Evolutionary conservation across 2,329 filamentous ascomycete genomes (phyloP).

Genomic region (Shiraia bambusicola): DNA sequence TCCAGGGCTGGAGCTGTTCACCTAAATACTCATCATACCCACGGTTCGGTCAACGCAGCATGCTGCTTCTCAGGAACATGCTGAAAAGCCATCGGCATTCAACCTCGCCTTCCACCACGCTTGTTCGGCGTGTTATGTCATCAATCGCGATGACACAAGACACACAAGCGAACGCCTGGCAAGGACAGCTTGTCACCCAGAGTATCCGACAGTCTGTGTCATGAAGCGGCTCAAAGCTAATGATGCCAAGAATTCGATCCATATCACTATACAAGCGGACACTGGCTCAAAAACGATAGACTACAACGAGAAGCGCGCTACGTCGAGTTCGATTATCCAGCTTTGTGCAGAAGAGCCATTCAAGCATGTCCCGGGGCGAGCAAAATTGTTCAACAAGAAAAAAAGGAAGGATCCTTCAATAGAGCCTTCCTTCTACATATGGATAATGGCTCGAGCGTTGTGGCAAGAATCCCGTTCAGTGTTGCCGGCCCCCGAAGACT

Average conservation of each 20-base stretch:
- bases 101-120: too few species aligned
- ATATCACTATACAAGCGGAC: conserved; percentile 17
- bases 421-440: conserved; percentile 45
- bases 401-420: conserved; percentile 48
- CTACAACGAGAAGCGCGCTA: conserved; percentile 37
- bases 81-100: too few species aligned
- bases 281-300: conserved; percentile 40
- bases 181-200: too few species aligned
- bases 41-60: too few species aligned
- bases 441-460: conserved; percentile 39
- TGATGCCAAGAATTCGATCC: conserved; percentile 7
- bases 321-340: conserved; percentile 43
- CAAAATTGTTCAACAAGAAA: conserved; percentile 37
- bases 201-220: too few species aligned
- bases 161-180: too few species aligned
- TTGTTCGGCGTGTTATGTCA: too few species aligned
- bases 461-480: conserved; percentile 44
- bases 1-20: too few species aligned
- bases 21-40: too few species aligned
- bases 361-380: conserved; percentile 37
- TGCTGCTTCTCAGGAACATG: too few species aligned
- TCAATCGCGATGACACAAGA: too few species aligned
- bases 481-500: conserved; percentile 41
- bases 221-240: too few species aligned
- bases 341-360: conserved; percentile 40